Base-by-base conservation (phyloP, 2,329 filamentous ascomycete genomes). In the Lasiodiplodia hormozganensis region DNA sequence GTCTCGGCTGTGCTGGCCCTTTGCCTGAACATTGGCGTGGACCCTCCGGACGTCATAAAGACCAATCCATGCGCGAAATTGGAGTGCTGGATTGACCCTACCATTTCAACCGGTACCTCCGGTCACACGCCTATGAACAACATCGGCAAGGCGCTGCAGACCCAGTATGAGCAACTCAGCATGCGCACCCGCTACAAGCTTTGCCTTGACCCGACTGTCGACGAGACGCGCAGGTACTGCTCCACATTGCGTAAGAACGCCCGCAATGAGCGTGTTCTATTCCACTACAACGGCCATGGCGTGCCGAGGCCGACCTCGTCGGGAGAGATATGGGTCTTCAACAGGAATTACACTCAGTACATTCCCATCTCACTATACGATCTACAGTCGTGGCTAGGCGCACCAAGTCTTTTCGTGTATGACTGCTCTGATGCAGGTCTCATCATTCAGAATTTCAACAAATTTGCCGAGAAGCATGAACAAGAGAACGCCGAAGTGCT, bases 311-410 rank as follows among this genome's bases (percentile, higher is more conserved):
- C 96, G 3, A 99, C 96, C 0, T 89, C 92, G 3, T 97, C 95
- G 4, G 96, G 96, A 16, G 96, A 99, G 79, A 97, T 99, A 23
- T 99, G 96, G 96, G 96, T 98, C 5, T 99, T 99, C 80, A 99
- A 99, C 81, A 95, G 96, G 74, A 98, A 93, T 73, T 99, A 97
- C 78, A 99, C 96, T 0, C 96, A 99, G 80, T 99, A 99, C 77
- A 99, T 99, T 52, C 96, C 96, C 0, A 92, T 99, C 53, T 97
- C 95, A 0, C 84, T 99, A 10, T 97, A 97, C 75, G 96, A 99
- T 77, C 83, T 99, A 54, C 95, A 98, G 80, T 91, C 92, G 69
- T 99, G 96, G 96, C 88, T 99, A 8, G 94, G 95, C 70, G 95
- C 94, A 0, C 96, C 96, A 0, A 97, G 94, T 70, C 90, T 99